These are phyloP conservation scores for Sclerotinia trifoliorum DNA, from an alignment of 2,329 filamentous ascomycete genomes.

Conservation along the genomic window DNA sequence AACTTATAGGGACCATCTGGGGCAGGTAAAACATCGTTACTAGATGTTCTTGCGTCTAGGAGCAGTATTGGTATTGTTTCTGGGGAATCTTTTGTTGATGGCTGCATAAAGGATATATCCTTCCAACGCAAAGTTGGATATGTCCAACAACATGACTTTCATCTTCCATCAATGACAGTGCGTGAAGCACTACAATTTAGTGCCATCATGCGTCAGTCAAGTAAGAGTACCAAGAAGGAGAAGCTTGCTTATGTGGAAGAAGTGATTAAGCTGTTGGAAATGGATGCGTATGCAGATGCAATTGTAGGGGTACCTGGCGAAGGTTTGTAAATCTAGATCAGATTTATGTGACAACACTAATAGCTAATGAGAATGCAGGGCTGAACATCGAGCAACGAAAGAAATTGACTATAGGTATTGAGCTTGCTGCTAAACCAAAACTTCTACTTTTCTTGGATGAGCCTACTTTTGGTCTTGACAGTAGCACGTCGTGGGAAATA, in stretches of 20 bases:
- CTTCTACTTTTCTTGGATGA: slow-evolving; percentile 72
- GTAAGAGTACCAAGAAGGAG: slow-evolving; percentile 65
- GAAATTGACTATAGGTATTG: slow-evolving; percentile 70
- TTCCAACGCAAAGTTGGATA: slow-evolving; percentile 94
- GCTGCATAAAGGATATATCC: slow-evolving; percentile 56
- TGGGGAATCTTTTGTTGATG: slow-evolving; percentile 73
- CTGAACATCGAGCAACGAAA: slow-evolving; percentile 64
- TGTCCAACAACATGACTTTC: slow-evolving; percentile 70
- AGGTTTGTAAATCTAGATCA: slow-evolving; percentile 51
- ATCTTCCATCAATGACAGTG: slow-evolving; percentile 79
- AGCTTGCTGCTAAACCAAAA: slow-evolving; percentile 67
- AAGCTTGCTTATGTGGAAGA: slow-evolving; percentile 87
- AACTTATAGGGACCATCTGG: slow-evolving; percentile 39
- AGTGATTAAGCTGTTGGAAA: slow-evolving; percentile 85
- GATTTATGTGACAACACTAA: slow-evolving; percentile 83
- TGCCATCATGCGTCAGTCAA: slow-evolving; percentile 80
- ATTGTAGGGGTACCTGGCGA: slow-evolving; percentile 71
- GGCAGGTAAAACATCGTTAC: slow-evolving; percentile 83
- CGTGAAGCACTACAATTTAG: slow-evolving; percentile 85
- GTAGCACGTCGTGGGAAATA: slow-evolving; percentile 90
- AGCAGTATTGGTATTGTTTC: slow-evolving; percentile 86
- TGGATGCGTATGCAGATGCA: slow-evolving; percentile 87
- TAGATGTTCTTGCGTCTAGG: slow-evolving; percentile 76
- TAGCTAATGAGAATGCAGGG: slow-evolving; percentile 68
- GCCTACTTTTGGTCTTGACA: slow-evolving; percentile 87